Base-by-base conservation (phyloP, 306 rosid genomes). In the Vigna nakashimae region DNA sequence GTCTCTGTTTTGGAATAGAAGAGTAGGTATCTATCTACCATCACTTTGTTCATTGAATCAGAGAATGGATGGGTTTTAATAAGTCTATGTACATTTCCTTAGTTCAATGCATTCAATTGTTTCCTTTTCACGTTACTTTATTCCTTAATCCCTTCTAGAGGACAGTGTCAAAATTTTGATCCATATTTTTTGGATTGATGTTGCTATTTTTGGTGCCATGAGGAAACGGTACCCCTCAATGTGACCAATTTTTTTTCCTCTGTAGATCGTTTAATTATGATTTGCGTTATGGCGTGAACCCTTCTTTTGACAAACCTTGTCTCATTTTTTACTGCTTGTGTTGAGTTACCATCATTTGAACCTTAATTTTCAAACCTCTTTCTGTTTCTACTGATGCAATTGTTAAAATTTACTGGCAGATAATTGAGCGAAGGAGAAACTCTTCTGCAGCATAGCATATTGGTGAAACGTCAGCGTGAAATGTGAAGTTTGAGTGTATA, bases 91-190 rank as follows among this genome's bases (percentile, higher is more conserved):
- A 43, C 60, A 56, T 56, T 71, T 74, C 51, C 69, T 50, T 78
- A 32, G 80, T 63, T 69, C 65, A 50, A 50, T 32, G 30, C 60
- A 59, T 80, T 84, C 58, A 82, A 79, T 65, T 67, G 20, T 67
- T 73, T 78, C 62, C 65, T 52, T 71, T 75, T 75, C 82, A 75
- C 73, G 36, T 75, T 65, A 65, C 60, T 71, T 77, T 74, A 56
- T 65, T 58, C 30, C 65, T 56, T 69, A 28, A 70, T n/a, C 72
- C 71, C 55, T 65, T 62, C 43, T 13, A 36, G 53, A 70, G 45
- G 53, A 70, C 74, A 75, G 42, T 56, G 77, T 74, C 86, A 70
- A 58, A 75, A 65, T 79, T 74, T 45, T 69, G 84, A 59, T 79
- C 50, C 66, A 51, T 42, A 58, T 49, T 73, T 75, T 56, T 52